Conservation (phyloP, 164 flowering plant species). For the Hamamelis virginiana region DNA sequence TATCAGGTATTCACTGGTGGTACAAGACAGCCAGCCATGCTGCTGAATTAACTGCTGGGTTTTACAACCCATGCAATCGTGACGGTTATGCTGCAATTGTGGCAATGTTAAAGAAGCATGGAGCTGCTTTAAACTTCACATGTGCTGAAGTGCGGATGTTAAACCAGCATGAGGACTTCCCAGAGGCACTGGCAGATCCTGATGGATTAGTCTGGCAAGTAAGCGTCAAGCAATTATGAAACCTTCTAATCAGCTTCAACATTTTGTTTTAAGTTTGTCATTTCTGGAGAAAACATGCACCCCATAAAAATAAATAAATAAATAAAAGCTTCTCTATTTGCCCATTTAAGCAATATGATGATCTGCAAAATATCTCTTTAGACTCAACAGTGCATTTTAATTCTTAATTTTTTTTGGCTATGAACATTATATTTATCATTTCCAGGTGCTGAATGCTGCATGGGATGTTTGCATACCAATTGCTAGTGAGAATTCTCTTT, state of each 20-base stretch:
- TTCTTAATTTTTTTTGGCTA: neutral
- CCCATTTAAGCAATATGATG: neutral
- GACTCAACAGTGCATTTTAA: neutral
- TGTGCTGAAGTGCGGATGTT: conserved; percentile 57
- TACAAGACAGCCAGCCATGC: conserved; percentile 96
- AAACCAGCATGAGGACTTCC: conserved; percentile 54
- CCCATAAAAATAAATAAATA: no score
- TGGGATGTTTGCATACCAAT: conserved; percentile 78
- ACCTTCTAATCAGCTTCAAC: neutral
- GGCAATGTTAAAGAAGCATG: conserved; percentile 79
- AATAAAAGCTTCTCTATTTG: neutral
- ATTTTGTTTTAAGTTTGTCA: neutral
- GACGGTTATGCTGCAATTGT: conserved; percentile 82
- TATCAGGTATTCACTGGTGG: conserved; percentile 94
- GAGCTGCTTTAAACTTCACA: conserved; percentile 61
- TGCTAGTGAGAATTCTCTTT: conserved; percentile 73
- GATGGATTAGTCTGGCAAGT: conserved; percentile 96
- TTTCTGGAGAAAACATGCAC: neutral
- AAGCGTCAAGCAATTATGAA: conserved; percentile 11
- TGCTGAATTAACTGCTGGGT: conserved; percentile 92
- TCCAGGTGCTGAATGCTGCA: conserved; percentile 87
- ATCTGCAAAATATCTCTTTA: neutral
- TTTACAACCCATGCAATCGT: conserved; percentile 80
- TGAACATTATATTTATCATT: neutral
- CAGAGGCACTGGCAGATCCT: conserved; percentile 76